Conservation (phyloP, 140 eudicot genomes). For the Flaveria floridana region DNA sequence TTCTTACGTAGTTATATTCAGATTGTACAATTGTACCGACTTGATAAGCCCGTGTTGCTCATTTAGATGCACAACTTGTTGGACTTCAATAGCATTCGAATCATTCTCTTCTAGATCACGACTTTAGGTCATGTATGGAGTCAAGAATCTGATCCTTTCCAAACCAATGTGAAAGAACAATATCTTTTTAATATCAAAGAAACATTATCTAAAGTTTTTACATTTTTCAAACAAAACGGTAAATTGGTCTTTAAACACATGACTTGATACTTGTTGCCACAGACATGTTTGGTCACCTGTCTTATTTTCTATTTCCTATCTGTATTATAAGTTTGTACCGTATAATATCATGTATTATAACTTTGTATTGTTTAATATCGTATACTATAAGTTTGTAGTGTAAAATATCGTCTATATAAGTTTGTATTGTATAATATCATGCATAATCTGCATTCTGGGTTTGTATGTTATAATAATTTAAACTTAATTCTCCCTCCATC, state of each 20-base stretch:
- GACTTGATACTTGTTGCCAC: neutral
- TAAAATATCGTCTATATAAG: too few species aligned
- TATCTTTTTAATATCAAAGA: slow-evolving; percentile 9
- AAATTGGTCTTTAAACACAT: neutral
- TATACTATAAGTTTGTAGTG: neutral
- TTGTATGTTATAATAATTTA: neutral
- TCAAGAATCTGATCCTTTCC: slow-evolving; percentile 35
- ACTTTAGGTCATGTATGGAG: slow-evolving; percentile 8
- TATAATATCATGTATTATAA: too few species aligned
- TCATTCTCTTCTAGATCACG: neutral
- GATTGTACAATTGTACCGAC: neutral
- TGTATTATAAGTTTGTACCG: neutral
- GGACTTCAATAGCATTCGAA: neutral
- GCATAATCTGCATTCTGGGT: neutral
- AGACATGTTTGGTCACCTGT: neutral
- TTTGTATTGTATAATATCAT: too few species aligned
- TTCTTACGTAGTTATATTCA: neutral
- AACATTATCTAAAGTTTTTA: slow-evolving; percentile 2
- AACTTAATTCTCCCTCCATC: slow-evolving; percentile 38
- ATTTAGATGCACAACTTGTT: neutral
- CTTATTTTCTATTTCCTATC: neutral
- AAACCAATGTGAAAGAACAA: slow-evolving; percentile 13
- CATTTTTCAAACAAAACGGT: neutral
- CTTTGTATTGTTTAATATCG: too few species aligned
- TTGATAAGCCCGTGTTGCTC: neutral